These are phyloP conservation scores for Maudiozyma turicensis DNA, from an alignment of 805 yeast genomes.

Conservation along the genomic window DNA sequence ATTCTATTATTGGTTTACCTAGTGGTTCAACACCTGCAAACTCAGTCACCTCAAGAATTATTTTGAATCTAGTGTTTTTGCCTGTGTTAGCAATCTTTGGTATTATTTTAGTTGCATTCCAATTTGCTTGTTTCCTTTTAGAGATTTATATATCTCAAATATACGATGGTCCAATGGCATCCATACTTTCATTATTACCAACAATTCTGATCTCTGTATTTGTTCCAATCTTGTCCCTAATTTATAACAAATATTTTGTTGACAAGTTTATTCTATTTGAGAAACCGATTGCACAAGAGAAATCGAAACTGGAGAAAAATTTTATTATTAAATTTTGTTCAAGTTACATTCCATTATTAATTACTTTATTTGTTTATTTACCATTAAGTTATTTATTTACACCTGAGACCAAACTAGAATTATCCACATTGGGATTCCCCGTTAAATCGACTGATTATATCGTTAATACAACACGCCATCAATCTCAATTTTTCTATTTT, in stretches of 20 bases:
- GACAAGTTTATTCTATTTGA: slow-evolving; percentile 57
- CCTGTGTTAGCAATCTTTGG: slow-evolving; percentile 59
- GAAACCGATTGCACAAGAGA: slow-evolving; percentile 31
- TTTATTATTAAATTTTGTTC: slow-evolving; percentile 71
- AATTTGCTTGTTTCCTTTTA: slow-evolving; percentile 55
- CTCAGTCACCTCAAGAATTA: slow-evolving; percentile 33
- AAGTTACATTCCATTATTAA: slow-evolving; percentile 69
- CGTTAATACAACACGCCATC: slow-evolving; percentile 55
- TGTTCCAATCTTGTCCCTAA: slow-evolving; percentile 58
- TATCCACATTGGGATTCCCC: background rate
- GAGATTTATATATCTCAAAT: slow-evolving; percentile 84
- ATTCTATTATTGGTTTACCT: slow-evolving; percentile 4
- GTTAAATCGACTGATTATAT: slow-evolving; percentile 16
- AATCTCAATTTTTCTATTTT: slow-evolving; percentile 66
- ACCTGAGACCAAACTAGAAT: slow-evolving; percentile 1
- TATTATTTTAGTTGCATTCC: slow-evolving; percentile 48
- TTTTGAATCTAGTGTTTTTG: slow-evolving; percentile 46
- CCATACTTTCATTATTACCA: slow-evolving; percentile 58
- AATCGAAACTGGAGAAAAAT: slow-evolving; percentile 57
- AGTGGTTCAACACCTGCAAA: slow-evolving; percentile 18
- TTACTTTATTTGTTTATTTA: slow-evolving; percentile 77
- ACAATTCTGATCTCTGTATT: slow-evolving; percentile 57
- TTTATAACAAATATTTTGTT: slow-evolving; percentile 46
- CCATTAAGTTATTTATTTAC: slow-evolving; percentile 77
- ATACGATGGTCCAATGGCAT: slow-evolving; percentile 71